A percentile compares a stretch with the other conserved stretches of the same genome.
Conservation (phyloP, 2,329 filamentous ascomycete species). For the Westerdykella ornata region DNA sequence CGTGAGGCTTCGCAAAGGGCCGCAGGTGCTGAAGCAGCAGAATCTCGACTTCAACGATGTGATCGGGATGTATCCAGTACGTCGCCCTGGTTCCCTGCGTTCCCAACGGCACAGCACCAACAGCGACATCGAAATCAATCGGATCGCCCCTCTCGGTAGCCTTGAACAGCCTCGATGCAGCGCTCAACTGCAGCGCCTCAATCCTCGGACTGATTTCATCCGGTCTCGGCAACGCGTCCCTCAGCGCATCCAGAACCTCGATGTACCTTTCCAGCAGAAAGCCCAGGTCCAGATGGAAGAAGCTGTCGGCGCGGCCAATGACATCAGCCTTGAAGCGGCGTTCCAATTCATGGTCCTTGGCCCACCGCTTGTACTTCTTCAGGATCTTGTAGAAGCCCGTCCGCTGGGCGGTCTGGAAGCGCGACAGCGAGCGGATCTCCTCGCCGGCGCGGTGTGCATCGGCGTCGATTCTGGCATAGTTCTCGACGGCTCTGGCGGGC, state of each 20-base stretch:
- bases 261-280: conserved; percentile 46
- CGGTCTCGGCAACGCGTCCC: conserved; percentile 25
- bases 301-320: conserved; percentile 61
- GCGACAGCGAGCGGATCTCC: conserved; percentile 62
- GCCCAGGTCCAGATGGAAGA: conserved; percentile 60
- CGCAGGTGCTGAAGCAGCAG: conserved; percentile 46
- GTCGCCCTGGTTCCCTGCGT: conserved; percentile 42
- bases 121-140: conserved; percentile 46
- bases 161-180: conserved; percentile 35
- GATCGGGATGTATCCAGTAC: conserved; percentile 51
- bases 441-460: conserved; percentile 52
- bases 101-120: conserved; percentile 45
- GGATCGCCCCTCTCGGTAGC: conserved; percentile 37
- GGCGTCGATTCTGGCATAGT: conserved; percentile 47
- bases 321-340: conserved; percentile 61
- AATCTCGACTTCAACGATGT: conserved; percentile 49
- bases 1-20: conserved; percentile 23
- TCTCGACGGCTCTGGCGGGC: conserved; percentile 43
- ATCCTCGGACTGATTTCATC: conserved; percentile 6
- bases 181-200: conserved; percentile 12
- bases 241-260: conserved; percentile 41
- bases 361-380: conserved; percentile 89
- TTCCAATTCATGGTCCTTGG: conserved; percentile 60
- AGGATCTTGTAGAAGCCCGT: conserved; percentile 75
- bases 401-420: conserved; percentile 67